Conservation (phyloP, 1,139 yeast species). For the Protomyces pachydermus region DNA sequence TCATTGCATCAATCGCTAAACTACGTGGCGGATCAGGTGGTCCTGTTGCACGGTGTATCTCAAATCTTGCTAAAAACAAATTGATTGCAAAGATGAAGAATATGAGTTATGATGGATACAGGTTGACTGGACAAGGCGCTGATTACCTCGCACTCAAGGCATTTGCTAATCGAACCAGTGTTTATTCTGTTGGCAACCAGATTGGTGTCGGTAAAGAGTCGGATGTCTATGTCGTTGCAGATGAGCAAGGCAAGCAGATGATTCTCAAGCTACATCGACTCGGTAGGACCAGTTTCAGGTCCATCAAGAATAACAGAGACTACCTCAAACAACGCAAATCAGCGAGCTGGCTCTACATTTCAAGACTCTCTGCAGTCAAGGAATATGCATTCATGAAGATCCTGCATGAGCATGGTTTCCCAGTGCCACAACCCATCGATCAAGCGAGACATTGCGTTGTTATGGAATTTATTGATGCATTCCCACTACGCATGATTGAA, state of each 20-base stretch:
- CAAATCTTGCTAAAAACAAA: slow-evolving; percentile 81
- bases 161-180: slow-evolving; percentile 61
- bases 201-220: slow-evolving; percentile 98
- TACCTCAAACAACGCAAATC: slow-evolving; percentile 66
- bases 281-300: slow-evolving; percentile 87
- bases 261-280: slow-evolving; percentile 86
- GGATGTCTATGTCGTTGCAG: slow-evolving; percentile 84
- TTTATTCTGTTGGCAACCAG: slow-evolving; percentile 76
- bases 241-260: slow-evolving; percentile 55
- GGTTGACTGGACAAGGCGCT: slow-evolving; percentile 80
- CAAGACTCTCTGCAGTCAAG: slow-evolving; percentile 83
- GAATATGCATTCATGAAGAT: slow-evolving; percentile 84
- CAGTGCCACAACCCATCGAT: slow-evolving; percentile 85
- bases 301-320: slow-evolving; percentile 90
- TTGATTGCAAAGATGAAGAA: slow-evolving; percentile 73
- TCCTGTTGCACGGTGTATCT: slow-evolving; percentile 63
- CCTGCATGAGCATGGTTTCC: slow-evolving; percentile 66
- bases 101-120: slow-evolving; percentile 63
- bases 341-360: slow-evolving; percentile 86
- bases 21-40: slow-evolving; percentile 64
- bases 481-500: slow-evolving; percentile 50
- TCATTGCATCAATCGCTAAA: slow-evolving; percentile 77
- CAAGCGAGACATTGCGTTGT: slow-evolving; percentile 85
- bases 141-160: slow-evolving; percentile 87
- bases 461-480: slow-evolving; percentile 86